phyloP scores from a whole-genome alignment of 768 basidiomycete species.

The Kwoniella botswanensis region DNA sequence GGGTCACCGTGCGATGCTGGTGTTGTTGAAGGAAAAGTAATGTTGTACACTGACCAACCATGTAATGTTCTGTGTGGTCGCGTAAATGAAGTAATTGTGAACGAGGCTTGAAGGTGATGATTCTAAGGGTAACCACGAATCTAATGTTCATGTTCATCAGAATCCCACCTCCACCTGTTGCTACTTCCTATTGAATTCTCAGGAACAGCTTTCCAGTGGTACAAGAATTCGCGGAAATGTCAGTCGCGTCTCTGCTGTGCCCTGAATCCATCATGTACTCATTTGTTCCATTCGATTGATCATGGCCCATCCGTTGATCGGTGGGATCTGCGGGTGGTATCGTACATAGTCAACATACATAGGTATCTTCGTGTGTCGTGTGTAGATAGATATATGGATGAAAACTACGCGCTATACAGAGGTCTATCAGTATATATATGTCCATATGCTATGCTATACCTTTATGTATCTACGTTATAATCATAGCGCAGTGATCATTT shows the following conservation, averaged over 20 bases:
- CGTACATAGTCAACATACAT: too few relatives aligned
- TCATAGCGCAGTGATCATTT: not conserved
- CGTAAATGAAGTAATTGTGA: slow-evolving; percentile 1
- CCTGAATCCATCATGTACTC: slow-evolving; percentile 23
- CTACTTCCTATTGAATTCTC: not conserved
- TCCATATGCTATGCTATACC: too few relatives aligned
- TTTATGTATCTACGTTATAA: too few relatives aligned
- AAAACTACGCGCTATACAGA: too few relatives aligned
- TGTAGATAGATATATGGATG: too few relatives aligned
- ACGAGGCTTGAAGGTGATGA: slow-evolving; percentile 7
- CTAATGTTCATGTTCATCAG: not conserved
- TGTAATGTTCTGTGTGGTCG: slow-evolving; percentile 3
- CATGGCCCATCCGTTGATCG: not conserved
- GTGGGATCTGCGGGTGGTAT: too few relatives aligned
- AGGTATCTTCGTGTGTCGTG: too few relatives aligned
- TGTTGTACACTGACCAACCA: slow-evolving; percentile 1
- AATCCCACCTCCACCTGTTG: not conserved
- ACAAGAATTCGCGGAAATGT: slow-evolving; percentile 11
- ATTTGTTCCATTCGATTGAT: not conserved
- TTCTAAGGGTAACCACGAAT: not conserved
- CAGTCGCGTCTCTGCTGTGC: slow-evolving; percentile 24
- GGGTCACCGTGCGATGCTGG: not conserved
- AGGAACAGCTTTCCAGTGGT: not conserved
- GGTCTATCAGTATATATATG: too few relatives aligned
- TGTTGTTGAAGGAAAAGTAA: slow-evolving; percentile 15